phyloP scores from a whole-genome alignment of 495 filamentous ascomycete genomes.

The Darksidea phi region DNA sequence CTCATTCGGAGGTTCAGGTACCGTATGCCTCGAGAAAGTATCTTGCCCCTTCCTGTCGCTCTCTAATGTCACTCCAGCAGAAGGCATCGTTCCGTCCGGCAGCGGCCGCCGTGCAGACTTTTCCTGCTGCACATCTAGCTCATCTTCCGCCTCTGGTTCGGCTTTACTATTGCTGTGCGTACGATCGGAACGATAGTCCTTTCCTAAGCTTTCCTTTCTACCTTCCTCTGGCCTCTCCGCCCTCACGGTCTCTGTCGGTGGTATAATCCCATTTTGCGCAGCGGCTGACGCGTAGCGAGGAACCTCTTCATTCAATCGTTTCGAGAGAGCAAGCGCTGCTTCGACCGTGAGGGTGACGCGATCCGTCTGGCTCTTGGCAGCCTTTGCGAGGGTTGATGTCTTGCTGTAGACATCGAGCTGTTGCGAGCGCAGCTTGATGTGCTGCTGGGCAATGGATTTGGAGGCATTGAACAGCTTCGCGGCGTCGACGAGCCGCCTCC shows the following conservation, averaged over 20 bases:
- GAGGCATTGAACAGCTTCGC: conserved; percentile 76
- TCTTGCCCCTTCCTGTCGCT: conserved; percentile 22
- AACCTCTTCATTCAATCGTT: conserved; percentile 54
- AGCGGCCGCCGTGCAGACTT: conserved; percentile 44
- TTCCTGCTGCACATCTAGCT: conserved; percentile 47
- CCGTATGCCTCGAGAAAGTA: conserved; percentile 24
- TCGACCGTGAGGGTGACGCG: conserved; percentile 62
- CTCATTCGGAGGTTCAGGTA: conserved; percentile 34
- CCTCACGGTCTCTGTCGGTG: conserved; percentile 30
- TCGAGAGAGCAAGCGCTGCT: conserved; percentile 60
- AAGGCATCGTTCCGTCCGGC: conserved; percentile 50
- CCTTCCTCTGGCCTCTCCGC: conserved; percentile 7
- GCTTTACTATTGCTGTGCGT: conserved; percentile 39
- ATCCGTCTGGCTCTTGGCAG: conserved; percentile 62
- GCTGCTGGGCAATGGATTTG: conserved; percentile 72
- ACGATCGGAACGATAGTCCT: conserved; percentile 48
- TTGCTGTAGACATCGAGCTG: conserved; percentile 77
- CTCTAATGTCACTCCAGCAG: conserved; percentile 23
- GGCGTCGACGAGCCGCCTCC: conserved; percentile 72
- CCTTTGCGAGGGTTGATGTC: conserved; percentile 72
- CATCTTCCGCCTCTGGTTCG: conserved; percentile 36
- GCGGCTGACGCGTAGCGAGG: conserved; percentile 33
- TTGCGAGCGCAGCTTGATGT: conserved; percentile 69
- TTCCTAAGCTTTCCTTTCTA: conserved; percentile 43
- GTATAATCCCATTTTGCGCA: conserved; percentile 31